Base-by-base conservation (phyloP, 1,139 yeast genomes). In the Zygosaccharomyces pseudobailii region DNA sequence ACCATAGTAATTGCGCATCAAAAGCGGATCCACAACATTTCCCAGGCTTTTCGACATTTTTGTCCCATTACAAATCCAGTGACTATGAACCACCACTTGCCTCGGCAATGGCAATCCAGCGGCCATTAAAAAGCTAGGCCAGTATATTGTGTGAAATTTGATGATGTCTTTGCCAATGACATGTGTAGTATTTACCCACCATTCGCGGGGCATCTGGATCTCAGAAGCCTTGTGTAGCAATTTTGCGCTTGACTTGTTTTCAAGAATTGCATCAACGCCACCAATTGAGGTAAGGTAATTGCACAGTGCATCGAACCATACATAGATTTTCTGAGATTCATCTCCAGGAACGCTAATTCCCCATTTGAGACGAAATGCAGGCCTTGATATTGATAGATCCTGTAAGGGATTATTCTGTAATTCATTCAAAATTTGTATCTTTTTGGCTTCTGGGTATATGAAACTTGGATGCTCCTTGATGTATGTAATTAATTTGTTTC, bases 41-140 rank as follows among this genome's bases (percentile, higher is more conserved):
- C 97, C 97, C 49, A 84, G 69, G 48, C 95, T 84, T 60, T 92
- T 92, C 49, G 96, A 86, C 98, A 92, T 92, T 63, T 92, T 92
- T 45, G 80, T 72, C 0, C 97, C 97, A 39, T 82, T 85, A 67
- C 87, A 78, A 17, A 90, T 73, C 98, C 98, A 92, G 65, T 92
- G 98, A 3, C 95, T 84, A 68, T 92, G 99, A 1, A 92, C 96
- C 9, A 89, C 75, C 4, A 92, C 78, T 53, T 82, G 84, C 36
- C 74, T 69, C 0, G 97, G 97, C 7, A 84, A 62, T 3, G 78
- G 78, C 0, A 87, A 62, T 0, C 75, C 83, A 0, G 95, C 94
- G 0, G 97, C 97, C 74, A 90, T 70, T 48, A 92, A 71, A 52
- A 92, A 84, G 1, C 90, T 84, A 0, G 98, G 98, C 98, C 98